These are phyloP conservation scores for Vitis cinerea DNA, from an alignment of 164 flowering plant species.

Conservation along the genomic window DNA sequence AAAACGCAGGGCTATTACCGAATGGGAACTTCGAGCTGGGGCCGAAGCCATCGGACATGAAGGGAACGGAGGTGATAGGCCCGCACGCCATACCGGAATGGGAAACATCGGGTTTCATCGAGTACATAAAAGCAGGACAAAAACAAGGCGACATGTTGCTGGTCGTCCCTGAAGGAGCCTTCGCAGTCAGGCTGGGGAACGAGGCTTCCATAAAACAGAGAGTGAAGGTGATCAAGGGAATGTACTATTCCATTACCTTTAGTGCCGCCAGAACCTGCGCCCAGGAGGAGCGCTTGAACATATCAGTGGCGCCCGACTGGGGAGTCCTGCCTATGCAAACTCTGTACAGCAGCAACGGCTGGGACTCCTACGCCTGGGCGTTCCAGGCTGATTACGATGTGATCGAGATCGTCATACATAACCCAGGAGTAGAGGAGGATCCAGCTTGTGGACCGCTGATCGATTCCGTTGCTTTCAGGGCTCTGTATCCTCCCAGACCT, in stretches of 20 bases:
- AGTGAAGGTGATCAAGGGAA: slow-evolving; percentile 47
- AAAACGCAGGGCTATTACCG: slow-evolving; percentile 44
- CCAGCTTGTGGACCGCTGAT: slow-evolving; percentile 96
- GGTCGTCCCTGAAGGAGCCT: slow-evolving; percentile 75
- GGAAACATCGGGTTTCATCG: slow-evolving; percentile 68
- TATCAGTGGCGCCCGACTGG: slow-evolving; percentile 60
- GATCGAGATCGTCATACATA: slow-evolving; percentile 55
- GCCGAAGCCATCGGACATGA: slow-evolving; percentile 53
- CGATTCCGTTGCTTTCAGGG: slow-evolving; percentile 66
- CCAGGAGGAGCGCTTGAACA: slow-evolving; percentile 68
- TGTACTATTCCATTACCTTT: slow-evolving; percentile 66
- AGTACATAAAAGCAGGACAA: slow-evolving; percentile 78
- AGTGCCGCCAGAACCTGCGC: slow-evolving; percentile 85
- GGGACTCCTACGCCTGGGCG: slow-evolving; percentile 81
- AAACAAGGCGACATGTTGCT: slow-evolving; percentile 86
- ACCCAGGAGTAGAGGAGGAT: slow-evolving; percentile 92
- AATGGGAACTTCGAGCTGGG: slow-evolving; percentile 77
- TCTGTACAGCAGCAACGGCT: slow-evolving; percentile 74
- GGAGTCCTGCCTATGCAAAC: slow-evolving; percentile 82
- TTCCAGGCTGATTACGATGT: slow-evolving; percentile 36
- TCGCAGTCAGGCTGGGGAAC: slow-evolving; percentile 74
- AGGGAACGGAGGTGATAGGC: slow-evolving; percentile 52
- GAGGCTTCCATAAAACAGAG: slow-evolving; percentile 77
- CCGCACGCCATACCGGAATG: slow-evolving; percentile 55
- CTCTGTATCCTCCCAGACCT: slow-evolving; percentile 66